Evolutionary conservation across 2,329 filamentous ascomycete species (phyloP).

Genomic region (Xylariaceae sp.): DNA sequence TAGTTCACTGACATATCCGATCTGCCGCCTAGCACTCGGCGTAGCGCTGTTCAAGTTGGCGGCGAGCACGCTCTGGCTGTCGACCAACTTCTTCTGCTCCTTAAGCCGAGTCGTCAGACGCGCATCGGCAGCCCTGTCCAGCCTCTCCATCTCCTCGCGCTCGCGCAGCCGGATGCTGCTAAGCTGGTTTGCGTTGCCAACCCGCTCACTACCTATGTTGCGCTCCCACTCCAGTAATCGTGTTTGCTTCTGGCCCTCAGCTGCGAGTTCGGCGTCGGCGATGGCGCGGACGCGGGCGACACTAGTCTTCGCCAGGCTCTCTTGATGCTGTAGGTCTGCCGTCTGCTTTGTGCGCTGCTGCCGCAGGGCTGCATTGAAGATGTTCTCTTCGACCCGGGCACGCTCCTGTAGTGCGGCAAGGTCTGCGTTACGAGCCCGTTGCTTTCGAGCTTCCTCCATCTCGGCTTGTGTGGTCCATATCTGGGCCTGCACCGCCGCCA

Average conservation of each 20-base stretch:
- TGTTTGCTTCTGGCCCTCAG: constrained; percentile 42
- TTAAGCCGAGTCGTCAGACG: constrained; percentile 44
- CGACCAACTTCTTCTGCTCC: constrained; percentile 50
- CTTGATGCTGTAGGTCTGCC: constrained; percentile 44
- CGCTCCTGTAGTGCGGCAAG: constrained; percentile 42
- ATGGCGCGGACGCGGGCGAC: constrained; percentile 43
- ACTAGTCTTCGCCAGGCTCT: constrained; percentile 43
- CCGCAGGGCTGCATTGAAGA: constrained; percentile 37
- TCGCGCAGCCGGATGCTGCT: constrained; percentile 48
- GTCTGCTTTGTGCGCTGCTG: constrained; percentile 37
- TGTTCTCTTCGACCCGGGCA: constrained; percentile 45
- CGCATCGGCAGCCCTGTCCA: constrained; percentile 45
- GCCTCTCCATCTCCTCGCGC: constrained; percentile 46
- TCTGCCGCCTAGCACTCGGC: constrained; percentile 43
- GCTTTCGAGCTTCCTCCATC: constrained; percentile 49
- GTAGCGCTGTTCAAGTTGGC: constrained; percentile 34
- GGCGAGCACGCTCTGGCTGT: constrained; percentile 41
- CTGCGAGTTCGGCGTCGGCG: constrained; percentile 44
- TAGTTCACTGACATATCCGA: constrained; percentile 55
- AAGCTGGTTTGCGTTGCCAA: constrained; percentile 47
- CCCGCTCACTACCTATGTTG: constrained; percentile 42
- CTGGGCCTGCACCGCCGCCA: constrained; percentile 48
- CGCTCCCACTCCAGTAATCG: constrained; percentile 48
- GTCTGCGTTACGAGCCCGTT: constrained; percentile 45
- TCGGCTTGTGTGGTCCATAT: constrained; percentile 47